Evolutionary conservation across 768 basidiomycete genomes (phyloP).

Genomic region (Calocybe indica): DNA sequence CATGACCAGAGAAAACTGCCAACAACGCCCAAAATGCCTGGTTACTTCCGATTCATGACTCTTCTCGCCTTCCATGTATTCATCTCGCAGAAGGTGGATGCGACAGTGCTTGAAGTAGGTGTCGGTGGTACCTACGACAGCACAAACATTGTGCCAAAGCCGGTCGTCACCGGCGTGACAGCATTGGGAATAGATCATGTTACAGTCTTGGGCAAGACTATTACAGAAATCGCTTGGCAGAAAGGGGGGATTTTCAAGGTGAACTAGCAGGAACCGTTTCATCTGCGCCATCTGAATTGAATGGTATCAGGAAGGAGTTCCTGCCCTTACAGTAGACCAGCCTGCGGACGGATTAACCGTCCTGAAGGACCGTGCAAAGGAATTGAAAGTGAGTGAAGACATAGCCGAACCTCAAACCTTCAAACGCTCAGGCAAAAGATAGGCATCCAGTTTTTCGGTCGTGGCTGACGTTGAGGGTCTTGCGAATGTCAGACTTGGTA

Average conservation of each 20-base stretch:
- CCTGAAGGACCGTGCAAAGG: constrained; percentile 58
- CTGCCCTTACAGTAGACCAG: constrained; percentile 82
- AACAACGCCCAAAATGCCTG: constrained; percentile 67
- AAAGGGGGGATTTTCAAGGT: constrained; percentile 98
- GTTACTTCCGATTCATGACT: constrained; percentile 92
- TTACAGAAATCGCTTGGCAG: constrained; percentile 88
- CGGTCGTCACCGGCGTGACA: constrained; percentile 86
- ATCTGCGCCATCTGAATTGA: constrained; percentile 1
- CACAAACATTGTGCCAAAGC: constrained; percentile 91
- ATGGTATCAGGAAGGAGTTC: constrained; percentile 59
- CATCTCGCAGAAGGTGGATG: constrained; percentile 74
- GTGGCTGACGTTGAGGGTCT: constrained; percentile 49
- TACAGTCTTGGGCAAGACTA: constrained; percentile 78
- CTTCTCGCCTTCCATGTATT: constrained; percentile 91
- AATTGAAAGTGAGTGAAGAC: constrained; percentile 48
- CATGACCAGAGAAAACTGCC: constrained; percentile 36
- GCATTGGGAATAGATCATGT: constrained; percentile 92
- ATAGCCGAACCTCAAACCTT: constrained; percentile 1
- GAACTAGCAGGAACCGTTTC: constrained; percentile 4
- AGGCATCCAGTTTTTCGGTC: constrained; percentile 69
- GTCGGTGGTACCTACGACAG: constrained; percentile 93
- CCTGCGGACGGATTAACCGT: constrained; percentile 61
- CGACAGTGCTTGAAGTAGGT: constrained; percentile 93
- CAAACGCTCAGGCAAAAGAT: constrained; percentile 4
- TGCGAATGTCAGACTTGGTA: constrained; percentile 57